Evolutionary conservation across 2,329 filamentous ascomycete species (phyloP), one percentile per base, ranked within the genome.

Genomic region (Fusarium torreyae): DNA sequence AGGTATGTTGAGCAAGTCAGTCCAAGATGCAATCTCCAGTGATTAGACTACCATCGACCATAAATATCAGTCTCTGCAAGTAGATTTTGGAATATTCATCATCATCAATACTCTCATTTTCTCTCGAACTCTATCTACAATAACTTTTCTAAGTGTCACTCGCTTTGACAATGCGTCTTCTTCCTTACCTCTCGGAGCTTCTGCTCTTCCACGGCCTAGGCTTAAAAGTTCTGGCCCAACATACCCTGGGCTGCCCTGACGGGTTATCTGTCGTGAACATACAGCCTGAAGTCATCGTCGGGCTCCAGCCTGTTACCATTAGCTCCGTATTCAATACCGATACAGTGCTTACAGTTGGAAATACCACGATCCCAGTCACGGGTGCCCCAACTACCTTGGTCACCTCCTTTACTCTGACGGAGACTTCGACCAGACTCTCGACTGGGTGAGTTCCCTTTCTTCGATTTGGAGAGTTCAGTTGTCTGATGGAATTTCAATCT

Each of bases 311-410:
- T 33, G 33, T 59, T 2, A 33, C 22, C n/a, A 46, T 59, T 1
- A 59, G 50, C 20, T 36, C 40, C 8, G 50, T 40, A 0, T 56
- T 56, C 5, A 26, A 9, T 13, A 26, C 14, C 2, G 39, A 59
- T 3, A 59, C 50, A 6, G 56, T 56, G 1, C 50, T 59, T 26
- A 59, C 56, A 6, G 17, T 59, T 34, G 56, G 26, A 15, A 17
- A 24, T 10, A 45, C 40, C 7, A 56, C 50, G 10, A 34, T 59
- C 6, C 33, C 56, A 14, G 20, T 59, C 24, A 59, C 50, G 8
- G 33, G 17, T 17, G 56, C 56, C 20, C 56, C 56, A 20, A 59
- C 56, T 26, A 59, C 56, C 24, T 57, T 59, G 33, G 24, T 40
- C 5, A 59, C 56, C 20, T 18, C 33, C 0, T 59, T 56, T 6